Evolutionary conservation across 495 filamentous ascomycete species (phyloP), one percentile per base, ranked within the genome.

Genomic region (Sabuloglossum arenarium): DNA sequence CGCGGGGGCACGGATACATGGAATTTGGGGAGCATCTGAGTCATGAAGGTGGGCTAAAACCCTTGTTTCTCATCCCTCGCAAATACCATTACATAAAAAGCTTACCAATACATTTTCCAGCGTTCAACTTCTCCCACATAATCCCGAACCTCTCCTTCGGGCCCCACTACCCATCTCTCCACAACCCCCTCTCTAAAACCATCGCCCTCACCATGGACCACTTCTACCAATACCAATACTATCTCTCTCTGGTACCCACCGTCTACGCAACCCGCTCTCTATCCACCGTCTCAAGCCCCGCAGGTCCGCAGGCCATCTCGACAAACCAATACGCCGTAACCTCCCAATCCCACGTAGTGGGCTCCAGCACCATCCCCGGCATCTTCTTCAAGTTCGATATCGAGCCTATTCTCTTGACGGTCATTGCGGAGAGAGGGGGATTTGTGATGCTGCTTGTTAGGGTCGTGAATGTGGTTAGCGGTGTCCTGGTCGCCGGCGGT

Each of bases 311-410:
- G 61, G 83, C 81, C 39, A 75, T 99, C 69, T 78, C 82, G 70
- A 97, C 91, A 24, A 97, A 99, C 72, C 91, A 99, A 67, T 99
- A 99, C 74, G 91, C 89, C 42, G 91, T 93, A 0, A 97, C 89
- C 0, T 83, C 86, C 61, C 87, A 95, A 67, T 79, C 75, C 55
- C 75, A 78, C 54, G 61, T 71, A 8, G 72, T 96, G 39, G 68
- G 72, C 55, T 84, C 94, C 66, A 79, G 73, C 57, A 71, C 73
- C 8, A 77, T 94, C 6, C 91, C 91, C 0, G 93, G 93, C 11
- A 85, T 99, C 61, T 99, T 95, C 69, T 88, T 99, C 75, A 97
- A 97, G 73, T 99, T 90, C 66, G 90, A 97, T 68, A 96, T 99
- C 65, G 91, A 99, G 77, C 91, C 91, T 3, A 90, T 99, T 62